Evolutionary conservation across 1,139 yeast species (phyloP).

Genomic region (Yamadazyma songkhlaensis): DNA sequence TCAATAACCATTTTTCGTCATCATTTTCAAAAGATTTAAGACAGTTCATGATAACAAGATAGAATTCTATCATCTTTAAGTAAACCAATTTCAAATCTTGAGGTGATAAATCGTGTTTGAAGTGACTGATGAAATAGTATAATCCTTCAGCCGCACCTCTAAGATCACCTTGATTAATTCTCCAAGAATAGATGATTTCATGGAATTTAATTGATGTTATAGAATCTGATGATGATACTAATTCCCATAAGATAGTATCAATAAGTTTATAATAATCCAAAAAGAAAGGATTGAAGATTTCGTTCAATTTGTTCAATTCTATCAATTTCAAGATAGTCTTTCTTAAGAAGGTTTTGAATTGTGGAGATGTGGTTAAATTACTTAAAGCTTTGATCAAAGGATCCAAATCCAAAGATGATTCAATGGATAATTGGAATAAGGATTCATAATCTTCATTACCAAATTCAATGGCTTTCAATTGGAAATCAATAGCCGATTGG

Average conservation of each 20-base stretch:
- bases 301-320: conserved; percentile 18
- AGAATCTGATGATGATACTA: conserved; percentile 27
- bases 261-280: conserved; percentile 28
- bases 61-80: conserved; percentile 40
- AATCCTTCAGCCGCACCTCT: conserved; percentile 58
- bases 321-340: conserved; percentile 27
- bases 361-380: conserved; percentile 15
- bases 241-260: conserved; percentile 37
- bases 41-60: conserved; percentile 48
- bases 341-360: conserved; percentile 15
- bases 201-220: conserved; percentile 45
- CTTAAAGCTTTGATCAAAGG: conserved; percentile 24
- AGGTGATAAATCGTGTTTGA: conserved; percentile 18
- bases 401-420: conserved; percentile 21
- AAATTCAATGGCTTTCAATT: conserved; percentile 28
- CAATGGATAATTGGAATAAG: conserved; percentile 30
- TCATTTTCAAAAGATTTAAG: conserved; percentile 41
- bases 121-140: conserved; percentile 49
- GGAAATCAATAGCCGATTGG: conserved; percentile 30
- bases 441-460: conserved; percentile 21
- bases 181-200: conserved; percentile 55
- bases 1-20: conserved; percentile 57
- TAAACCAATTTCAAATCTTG: conserved; percentile 26
- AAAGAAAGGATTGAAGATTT: conserved; percentile 26
- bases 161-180: conserved; percentile 43